A percentile compares a stretch with the other conserved stretches of the same genome.
These are phyloP conservation scores for Hirschfeldia incana DNA, from an alignment of 345 rosid genomes.

Conservation along the genomic window DNA sequence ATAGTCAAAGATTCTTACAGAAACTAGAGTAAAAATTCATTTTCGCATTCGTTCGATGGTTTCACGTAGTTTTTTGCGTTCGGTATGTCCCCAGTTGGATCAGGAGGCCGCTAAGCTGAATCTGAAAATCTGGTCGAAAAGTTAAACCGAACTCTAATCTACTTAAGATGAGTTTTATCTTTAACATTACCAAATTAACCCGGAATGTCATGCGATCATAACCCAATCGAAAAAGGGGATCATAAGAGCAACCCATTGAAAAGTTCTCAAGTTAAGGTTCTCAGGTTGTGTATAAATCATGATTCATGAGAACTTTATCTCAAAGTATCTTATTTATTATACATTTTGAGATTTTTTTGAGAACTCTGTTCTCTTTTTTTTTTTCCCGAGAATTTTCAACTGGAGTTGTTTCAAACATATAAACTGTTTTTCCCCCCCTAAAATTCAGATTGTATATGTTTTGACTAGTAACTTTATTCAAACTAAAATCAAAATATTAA, in stretches of 20 bases:
- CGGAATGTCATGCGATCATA: background rate
- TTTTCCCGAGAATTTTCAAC: too few relatives aligned
- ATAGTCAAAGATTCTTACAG: conserved; percentile 33
- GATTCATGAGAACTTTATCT: background rate
- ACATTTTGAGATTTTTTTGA: background rate
- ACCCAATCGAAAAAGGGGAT: background rate
- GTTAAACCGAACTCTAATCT: background rate
- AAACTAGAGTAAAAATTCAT: background rate
- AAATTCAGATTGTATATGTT: background rate
- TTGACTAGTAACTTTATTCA: background rate
- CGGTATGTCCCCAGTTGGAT: background rate
- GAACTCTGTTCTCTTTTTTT: background rate
- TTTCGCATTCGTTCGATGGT: conserved; percentile 12
- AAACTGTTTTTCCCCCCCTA: background rate
- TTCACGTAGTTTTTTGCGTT: conserved; percentile 1
- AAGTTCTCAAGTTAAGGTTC: too few relatives aligned
- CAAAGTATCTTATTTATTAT: background rate
- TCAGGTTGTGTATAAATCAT: too few relatives aligned
- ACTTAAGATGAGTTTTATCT: background rate
- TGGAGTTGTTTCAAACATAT: background rate
- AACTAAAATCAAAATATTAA: background rate
- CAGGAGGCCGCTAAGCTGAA: background rate
- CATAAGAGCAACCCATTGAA: too few relatives aligned
- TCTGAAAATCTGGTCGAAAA: background rate
- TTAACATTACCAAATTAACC: background rate